Conservation (phyloP, 805 yeast species). For the Komagataella populi region DNA sequence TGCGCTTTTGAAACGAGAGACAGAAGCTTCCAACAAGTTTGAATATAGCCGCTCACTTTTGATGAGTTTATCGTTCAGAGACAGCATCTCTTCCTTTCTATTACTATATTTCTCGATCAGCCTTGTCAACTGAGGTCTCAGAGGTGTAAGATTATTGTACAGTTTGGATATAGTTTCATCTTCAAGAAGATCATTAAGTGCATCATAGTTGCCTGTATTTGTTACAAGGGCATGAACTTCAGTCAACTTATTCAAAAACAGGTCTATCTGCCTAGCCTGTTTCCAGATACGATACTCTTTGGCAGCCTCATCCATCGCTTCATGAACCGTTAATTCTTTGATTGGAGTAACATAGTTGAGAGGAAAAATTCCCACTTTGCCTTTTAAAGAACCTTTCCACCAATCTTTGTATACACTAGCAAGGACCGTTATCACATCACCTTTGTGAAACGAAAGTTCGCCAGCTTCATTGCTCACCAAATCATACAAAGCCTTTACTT, state of each 20-base stretch:
- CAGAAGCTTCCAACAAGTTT: conserved; percentile 45
- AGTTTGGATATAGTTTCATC: conserved; percentile 59
- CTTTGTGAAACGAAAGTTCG: conserved; percentile 75
- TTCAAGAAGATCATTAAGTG: conserved; percentile 19
- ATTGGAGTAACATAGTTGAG: conserved; percentile 80
- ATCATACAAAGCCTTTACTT: conserved; percentile 81
- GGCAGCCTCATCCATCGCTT: conserved; percentile 33
- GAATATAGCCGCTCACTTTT: conserved; percentile 61
- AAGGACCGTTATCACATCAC: conserved; percentile 77
- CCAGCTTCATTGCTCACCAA: conserved; percentile 68
- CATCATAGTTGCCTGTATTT: conserved; percentile 18
- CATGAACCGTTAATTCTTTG: conserved; percentile 49
- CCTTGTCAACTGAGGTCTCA: conserved; percentile 63
- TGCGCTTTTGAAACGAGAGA: conserved; percentile 5
- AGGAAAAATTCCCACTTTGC: conserved; percentile 82
- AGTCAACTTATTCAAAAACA: conserved; percentile 42
- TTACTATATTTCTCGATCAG: conserved; percentile 66
- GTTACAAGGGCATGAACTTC: conserved; percentile 19
- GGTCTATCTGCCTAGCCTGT: conserved; percentile 51
- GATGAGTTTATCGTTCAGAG: conserved; percentile 56
- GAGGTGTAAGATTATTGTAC: conserved; percentile 58
- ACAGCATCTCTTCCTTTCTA: conserved; percentile 64
- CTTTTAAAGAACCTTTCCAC: conserved; percentile 85
- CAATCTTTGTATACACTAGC: conserved; percentile 87
- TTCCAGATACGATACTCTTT: conserved; percentile 40